Evolutionary conservation across 2,329 filamentous ascomycete species (phyloP).

Genomic region (Nothopassalora personata): DNA sequence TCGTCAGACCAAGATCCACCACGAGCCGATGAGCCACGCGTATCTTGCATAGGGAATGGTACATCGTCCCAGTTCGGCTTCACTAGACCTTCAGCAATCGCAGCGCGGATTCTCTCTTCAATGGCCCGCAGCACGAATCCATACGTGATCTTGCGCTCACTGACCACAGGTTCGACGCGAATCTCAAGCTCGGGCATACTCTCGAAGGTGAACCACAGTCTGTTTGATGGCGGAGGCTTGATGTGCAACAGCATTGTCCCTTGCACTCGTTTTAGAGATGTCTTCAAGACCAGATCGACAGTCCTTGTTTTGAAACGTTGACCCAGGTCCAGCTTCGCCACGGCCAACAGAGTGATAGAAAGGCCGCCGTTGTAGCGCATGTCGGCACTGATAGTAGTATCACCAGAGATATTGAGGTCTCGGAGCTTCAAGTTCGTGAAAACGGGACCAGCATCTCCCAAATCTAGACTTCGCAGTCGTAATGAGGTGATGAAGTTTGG

Average conservation of each 20-base stretch:
- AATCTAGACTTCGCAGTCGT: conserved; percentile 73
- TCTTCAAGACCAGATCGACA: conserved; percentile 81
- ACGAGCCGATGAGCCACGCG: conserved; percentile 68
- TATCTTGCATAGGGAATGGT: conserved; percentile 69
- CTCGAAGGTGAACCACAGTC: conserved; percentile 93
- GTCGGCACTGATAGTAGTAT: conserved; percentile 81
- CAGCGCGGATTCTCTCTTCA: conserved; percentile 89
- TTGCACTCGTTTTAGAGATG: conserved; percentile 76
- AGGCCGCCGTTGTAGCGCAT: conserved; percentile 86
- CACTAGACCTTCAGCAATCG: conserved; percentile 86
- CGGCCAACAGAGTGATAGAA: conserved; percentile 83
- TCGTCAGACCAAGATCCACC: conserved; percentile 72
- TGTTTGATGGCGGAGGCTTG: conserved; percentile 92
- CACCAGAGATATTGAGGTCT: conserved; percentile 86
- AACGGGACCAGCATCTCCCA: conserved; percentile 79
- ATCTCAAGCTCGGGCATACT: conserved; percentile 91
- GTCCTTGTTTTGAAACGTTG: conserved; percentile 82
- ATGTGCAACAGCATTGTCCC: conserved; percentile 80
- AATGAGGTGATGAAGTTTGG: conserved; percentile 85
- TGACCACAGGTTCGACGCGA: conserved; percentile 92
- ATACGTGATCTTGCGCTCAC: conserved; percentile 91
- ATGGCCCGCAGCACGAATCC: conserved; percentile 87
- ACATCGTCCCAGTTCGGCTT: conserved; percentile 94
- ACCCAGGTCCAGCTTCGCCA: conserved; percentile 84
- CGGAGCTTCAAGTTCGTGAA: conserved; percentile 83